phyloP scores from a whole-genome alignment of 169 alveolate species.

The Plasmodium cynomolgi region DNA sequence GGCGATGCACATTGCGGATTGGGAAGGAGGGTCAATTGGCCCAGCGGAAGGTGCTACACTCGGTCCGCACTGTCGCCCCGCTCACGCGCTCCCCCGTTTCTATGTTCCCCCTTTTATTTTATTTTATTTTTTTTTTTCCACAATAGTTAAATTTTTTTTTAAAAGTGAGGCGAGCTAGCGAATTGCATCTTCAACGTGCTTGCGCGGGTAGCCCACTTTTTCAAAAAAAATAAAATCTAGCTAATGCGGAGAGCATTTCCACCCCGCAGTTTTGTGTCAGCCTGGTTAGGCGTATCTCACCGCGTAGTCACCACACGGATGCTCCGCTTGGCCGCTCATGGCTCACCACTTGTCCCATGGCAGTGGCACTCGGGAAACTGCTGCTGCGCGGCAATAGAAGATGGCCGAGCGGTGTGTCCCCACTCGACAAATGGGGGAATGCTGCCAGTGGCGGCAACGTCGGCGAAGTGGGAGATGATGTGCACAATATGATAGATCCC shows the following conservation, averaged over 20 bases:
- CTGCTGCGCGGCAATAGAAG: conserved; percentile 13
- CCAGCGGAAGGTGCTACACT: neutral
- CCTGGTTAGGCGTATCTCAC: neutral
- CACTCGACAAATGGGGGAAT: neutral
- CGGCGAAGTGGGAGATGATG: neutral
- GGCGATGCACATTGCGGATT: neutral
- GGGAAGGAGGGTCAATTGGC: neutral
- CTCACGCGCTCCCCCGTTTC: too few species aligned
- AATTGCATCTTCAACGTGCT: neutral
- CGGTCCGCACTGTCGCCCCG: neutral
- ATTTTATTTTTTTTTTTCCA: neutral
- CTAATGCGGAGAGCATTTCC: neutral
- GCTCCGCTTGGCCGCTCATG: neutral
- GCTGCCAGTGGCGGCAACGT: neutral
- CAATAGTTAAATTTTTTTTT: neutral
- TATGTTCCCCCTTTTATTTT: neutral
- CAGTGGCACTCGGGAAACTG: neutral
- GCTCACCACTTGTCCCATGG: neutral
- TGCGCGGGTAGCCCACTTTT: neutral
- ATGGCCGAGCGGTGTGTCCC: neutral
- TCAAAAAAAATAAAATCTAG: neutral
- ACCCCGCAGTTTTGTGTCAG: neutral
- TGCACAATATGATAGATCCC: conserved; percentile 16
- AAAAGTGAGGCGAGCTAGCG: neutral
- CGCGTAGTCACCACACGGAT: neutral